Conservation (phyloP, 2,329 filamentous ascomycete genomes). For the Sporothrix globosa region DNA sequence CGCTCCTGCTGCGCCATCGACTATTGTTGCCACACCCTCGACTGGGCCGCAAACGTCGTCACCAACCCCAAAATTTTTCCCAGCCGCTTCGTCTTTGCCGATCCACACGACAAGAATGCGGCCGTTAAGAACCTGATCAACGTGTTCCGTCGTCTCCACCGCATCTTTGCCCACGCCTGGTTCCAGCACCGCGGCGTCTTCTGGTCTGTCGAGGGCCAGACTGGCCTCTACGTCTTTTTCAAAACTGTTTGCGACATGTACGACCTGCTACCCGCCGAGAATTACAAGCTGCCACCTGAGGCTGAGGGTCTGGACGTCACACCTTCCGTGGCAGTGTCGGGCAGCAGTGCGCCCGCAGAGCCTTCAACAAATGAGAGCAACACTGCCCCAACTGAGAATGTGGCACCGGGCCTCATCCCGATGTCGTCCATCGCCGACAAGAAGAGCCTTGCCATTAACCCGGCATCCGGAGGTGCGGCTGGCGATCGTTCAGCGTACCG, state of each 20-base stretch:
- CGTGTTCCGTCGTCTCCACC: slow-evolving; percentile 89
- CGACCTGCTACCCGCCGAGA: slow-evolving; percentile 85
- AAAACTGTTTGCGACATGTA: slow-evolving; percentile 96
- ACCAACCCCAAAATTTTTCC: slow-evolving; percentile 96
- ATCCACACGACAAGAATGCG: slow-evolving; percentile 61
- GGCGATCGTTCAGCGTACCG: slow-evolving; percentile 54
- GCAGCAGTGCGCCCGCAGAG: slow-evolving; percentile 31
- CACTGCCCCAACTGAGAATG: slow-evolving; percentile 28
- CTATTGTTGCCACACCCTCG: slow-evolving; percentile 97
- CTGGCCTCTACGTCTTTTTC: slow-evolving; percentile 94
- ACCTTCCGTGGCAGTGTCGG: slow-evolving; percentile 12
- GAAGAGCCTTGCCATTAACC: slow-evolving; percentile 24
- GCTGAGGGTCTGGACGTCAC: slow-evolving; percentile 76
- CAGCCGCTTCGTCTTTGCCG: slow-evolving; percentile 68
- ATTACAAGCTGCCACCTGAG: slow-evolving; percentile 92
- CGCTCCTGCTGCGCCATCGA: slow-evolving; percentile 98
- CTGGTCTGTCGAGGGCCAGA: slow-evolving; percentile 87
- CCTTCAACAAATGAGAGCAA: background rate
- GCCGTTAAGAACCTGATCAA: slow-evolving; percentile 87
- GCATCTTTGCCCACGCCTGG: slow-evolving; percentile 98
- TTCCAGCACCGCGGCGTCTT: slow-evolving; percentile 96
- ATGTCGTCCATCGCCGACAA: slow-evolving; percentile 32
- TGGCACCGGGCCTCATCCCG: slow-evolving; percentile 32
- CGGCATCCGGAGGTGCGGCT: slow-evolving; percentile 48
- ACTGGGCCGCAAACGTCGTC: slow-evolving; percentile 94